Conservation (phyloP, 1,139 yeast species). For the Wickerhamomyces sp. region DNA sequence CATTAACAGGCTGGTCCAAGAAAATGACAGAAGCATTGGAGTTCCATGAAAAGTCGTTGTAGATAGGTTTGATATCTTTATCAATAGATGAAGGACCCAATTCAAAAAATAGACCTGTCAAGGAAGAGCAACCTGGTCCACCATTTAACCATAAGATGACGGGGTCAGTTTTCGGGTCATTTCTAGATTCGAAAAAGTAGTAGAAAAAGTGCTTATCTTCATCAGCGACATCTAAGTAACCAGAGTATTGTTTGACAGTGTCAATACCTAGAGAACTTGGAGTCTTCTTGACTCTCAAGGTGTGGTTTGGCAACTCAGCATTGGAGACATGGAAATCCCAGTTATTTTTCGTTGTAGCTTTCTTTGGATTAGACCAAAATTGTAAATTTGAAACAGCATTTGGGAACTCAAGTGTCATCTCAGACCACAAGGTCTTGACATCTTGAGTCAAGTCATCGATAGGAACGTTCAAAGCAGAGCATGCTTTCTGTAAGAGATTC, state of each 20-base stretch:
- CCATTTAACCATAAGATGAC: constrained; percentile 86
- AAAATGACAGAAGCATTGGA: constrained; percentile 85
- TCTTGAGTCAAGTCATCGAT: constrained; percentile 43
- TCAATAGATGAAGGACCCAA: constrained; percentile 81
- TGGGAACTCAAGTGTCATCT: constrained; percentile 57
- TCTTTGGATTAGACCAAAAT: constrained; percentile 48
- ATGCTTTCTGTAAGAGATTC: constrained; percentile 30
- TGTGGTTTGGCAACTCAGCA: constrained; percentile 46
- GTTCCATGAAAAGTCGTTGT: constrained; percentile 85
- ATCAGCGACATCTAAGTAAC: constrained; percentile 80
- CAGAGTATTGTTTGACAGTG: constrained; percentile 75
- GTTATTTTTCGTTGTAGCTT: constrained; percentile 32
- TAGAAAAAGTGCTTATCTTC: constrained; percentile 81
- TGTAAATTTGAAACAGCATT: constrained; percentile 43
- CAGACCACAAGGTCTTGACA: constrained; percentile 53
- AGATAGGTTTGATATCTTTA: constrained; percentile 60
- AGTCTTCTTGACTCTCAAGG: constrained; percentile 49
- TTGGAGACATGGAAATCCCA: constrained; percentile 55
- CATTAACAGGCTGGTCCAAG: constrained; percentile 93
- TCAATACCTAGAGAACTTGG: constrained; percentile 71
- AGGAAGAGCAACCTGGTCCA: constrained; percentile 88
- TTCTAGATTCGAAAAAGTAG: constrained; percentile 89
- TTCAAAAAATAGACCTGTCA: constrained; percentile 89
- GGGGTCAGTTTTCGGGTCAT: constrained; percentile 84
- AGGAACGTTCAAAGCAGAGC: constrained; percentile 31